These are phyloP conservation scores for Tetrahymena thermophila DNA, from an alignment of 73 alveolate species.

Conservation along the genomic window DNA sequence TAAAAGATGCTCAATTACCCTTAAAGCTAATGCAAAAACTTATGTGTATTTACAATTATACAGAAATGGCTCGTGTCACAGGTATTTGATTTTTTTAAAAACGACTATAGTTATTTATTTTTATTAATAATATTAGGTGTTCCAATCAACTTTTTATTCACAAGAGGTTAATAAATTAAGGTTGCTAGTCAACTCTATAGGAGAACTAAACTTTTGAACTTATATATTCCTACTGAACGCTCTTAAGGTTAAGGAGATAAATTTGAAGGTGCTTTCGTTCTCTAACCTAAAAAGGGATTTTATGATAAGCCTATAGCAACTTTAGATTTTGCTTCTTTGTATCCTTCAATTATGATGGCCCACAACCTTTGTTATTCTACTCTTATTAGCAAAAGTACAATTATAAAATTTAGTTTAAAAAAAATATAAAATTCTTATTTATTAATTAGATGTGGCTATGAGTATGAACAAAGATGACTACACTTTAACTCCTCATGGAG, in stretches of 20 bases:
- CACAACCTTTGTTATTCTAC: constrained; percentile 98
- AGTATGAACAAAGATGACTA: constrained; percentile 55
- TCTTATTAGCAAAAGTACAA: constrained; percentile 7
- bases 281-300: constrained; percentile 92
- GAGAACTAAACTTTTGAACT: constrained; percentile 76
- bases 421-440: constrained; percentile 37
- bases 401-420: background rate
- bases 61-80: constrained; percentile 99
- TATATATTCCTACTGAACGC: constrained; percentile 89
- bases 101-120: too few species aligned
- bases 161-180: constrained; percentile 95
- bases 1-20: constrained; percentile 95
- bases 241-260: constrained; percentile 73
- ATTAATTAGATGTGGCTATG: constrained; percentile 16
- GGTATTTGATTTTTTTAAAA: constrained; percentile 60
- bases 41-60: constrained; percentile 82
- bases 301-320: constrained; percentile 98
- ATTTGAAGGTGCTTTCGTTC: constrained; percentile 99
- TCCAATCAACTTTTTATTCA: constrained; percentile 90
- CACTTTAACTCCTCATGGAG: constrained; percentile 93
- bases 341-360: constrained; percentile 99
- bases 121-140: constrained; percentile 18
- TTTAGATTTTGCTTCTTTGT: constrained; percentile 98
- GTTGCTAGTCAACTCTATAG: constrained; percentile 88
- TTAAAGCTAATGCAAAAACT: constrained; percentile 88